These are phyloP conservation scores for Podospora sp. DNA, from an alignment of 495 filamentous ascomycete species.

Conservation along the genomic window DNA sequence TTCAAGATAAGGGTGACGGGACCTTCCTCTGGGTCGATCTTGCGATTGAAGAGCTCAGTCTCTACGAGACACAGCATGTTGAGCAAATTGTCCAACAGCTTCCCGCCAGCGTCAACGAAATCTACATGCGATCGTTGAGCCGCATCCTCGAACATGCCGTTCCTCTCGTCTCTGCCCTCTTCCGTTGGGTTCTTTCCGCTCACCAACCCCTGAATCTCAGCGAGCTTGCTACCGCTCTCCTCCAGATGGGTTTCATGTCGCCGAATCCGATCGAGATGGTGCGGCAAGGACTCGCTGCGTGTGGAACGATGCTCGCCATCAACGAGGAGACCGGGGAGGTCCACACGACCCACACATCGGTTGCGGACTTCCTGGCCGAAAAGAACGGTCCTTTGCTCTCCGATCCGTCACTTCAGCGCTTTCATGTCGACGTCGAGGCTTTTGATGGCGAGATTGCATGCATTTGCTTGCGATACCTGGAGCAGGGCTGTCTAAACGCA, in stretches of 20 bases:
- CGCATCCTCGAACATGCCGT: not conserved
- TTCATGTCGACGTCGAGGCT: constrained; percentile 1
- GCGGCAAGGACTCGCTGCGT: not conserved
- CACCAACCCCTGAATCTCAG: not conserved
- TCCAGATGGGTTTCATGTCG: constrained; percentile 11
- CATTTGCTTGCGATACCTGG: constrained; percentile 1
- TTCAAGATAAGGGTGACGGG: constrained; percentile 6
- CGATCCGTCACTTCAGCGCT: not conserved
- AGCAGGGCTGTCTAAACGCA: constrained; percentile 2
- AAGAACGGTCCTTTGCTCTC: not conserved
- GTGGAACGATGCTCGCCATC: constrained; percentile 1
- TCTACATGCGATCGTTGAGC: not conserved
- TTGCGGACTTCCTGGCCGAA: constrained; percentile 1
- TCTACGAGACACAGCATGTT: constrained; percentile 4
- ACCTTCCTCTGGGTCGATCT: constrained; percentile 11
- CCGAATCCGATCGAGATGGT: constrained; percentile 6
- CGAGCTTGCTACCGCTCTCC: constrained; percentile 1
- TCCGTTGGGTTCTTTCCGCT: constrained; percentile 5
- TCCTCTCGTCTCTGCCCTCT: not conserved
- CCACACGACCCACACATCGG: not conserved
- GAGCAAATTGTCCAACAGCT: constrained; percentile 11
- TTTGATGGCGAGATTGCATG: constrained; percentile 1
- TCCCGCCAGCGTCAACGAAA: constrained; percentile 4
- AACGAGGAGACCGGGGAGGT: constrained; percentile 7
- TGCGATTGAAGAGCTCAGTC: constrained; percentile 7